phyloP scores from a whole-genome alignment of 495 filamentous ascomycete genomes.

The Immersiella caudata region DNA sequence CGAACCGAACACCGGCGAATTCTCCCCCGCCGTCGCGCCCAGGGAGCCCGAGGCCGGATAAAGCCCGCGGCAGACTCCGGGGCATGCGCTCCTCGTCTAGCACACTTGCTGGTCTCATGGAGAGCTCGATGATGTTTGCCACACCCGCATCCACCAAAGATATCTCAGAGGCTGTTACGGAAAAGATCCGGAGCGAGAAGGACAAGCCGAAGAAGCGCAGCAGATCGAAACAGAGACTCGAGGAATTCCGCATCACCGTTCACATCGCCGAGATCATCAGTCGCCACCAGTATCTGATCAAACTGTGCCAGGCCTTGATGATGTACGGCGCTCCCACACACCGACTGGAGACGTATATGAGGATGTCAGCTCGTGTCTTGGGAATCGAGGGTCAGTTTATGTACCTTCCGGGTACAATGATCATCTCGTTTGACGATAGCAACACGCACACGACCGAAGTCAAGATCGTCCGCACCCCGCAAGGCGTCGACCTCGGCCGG shows the following conservation, averaged over 20 bases:
- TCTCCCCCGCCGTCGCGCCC: constrained; percentile 48
- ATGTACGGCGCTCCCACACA: constrained; percentile 79
- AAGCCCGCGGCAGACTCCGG: constrained; percentile 64
- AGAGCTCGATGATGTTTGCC: constrained; percentile 54
- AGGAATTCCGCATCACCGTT: constrained; percentile 81
- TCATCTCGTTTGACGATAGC: constrained; percentile 89
- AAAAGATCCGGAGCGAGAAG: constrained; percentile 41
- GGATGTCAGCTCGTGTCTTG: constrained; percentile 83
- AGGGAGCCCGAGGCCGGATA: constrained; percentile 57
- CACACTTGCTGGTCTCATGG: constrained; percentile 59
- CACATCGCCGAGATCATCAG: constrained; percentile 84
- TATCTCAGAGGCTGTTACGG: constrained; percentile 36
- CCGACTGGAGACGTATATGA: constrained; percentile 80
- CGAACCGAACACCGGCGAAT: constrained; percentile 35
- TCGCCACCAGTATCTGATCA: constrained; percentile 81
- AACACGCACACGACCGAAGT: constrained; percentile 91
- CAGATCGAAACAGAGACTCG: constrained; percentile 45
- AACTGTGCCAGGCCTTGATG: constrained; percentile 87
- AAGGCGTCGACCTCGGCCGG: constrained; percentile 83
- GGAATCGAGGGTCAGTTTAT: constrained; percentile 91
- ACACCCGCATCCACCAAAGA: constrained; percentile 36
- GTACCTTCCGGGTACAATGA: constrained; percentile 94
- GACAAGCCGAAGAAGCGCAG: constrained; percentile 45
- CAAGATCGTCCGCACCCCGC: constrained; percentile 74
- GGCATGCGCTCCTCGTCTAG: constrained; percentile 44